Percentiles rank a stretch among this genome's conserved stretches.
Evolutionary conservation across 2,329 filamentous ascomycete genomes (phyloP).

Genomic region (Ophiostoma angusticollis): DNA sequence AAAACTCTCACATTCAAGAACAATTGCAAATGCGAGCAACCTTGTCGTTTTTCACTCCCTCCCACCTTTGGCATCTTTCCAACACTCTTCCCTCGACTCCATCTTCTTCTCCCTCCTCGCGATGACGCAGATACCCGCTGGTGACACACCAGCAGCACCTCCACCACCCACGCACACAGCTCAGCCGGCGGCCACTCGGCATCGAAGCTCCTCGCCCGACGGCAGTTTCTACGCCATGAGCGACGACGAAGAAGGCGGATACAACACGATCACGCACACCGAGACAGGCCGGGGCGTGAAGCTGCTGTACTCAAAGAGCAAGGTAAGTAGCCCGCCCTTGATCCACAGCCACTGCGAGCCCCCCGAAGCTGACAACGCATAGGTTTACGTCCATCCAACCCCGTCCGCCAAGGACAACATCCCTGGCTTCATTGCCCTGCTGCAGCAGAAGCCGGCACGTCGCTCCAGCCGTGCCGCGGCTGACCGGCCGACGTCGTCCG

Average conservation of each 20-base stretch:
- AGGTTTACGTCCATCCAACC: conserved; percentile 94
- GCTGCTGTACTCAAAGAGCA: conserved; percentile 91
- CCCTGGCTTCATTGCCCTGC: conserved; percentile 77
- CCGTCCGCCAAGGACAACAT: conserved; percentile 94
- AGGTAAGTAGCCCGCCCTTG: conserved; percentile 39
- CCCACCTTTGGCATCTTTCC: not conserved
- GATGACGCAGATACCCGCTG: not conserved
- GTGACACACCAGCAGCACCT: not conserved
- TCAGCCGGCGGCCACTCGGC: conserved; percentile 8
- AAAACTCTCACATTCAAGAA: too few relatives aligned
- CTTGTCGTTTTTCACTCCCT: not conserved
- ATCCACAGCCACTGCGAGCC: conserved; percentile 9
- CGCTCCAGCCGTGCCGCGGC: conserved; percentile 15
- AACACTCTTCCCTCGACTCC: not conserved
- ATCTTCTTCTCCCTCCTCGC: not conserved
- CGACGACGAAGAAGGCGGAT: conserved; percentile 90
- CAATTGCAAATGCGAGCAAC: too few relatives aligned
- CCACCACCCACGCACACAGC: not conserved
- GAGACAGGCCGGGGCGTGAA: conserved; percentile 75
- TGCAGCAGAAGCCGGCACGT: conserved; percentile 65
- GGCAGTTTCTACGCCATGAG: conserved; percentile 91
- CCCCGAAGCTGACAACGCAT: too few relatives aligned
- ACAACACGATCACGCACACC: conserved; percentile 81
- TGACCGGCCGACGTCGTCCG: conserved; percentile 30
- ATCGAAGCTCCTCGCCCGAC: conserved; percentile 52